Percentiles rank a stretch among this genome's conserved stretches.
These are phyloP conservation scores for Vaccinium macrocarpon DNA, from an alignment of 148 eudicot genomes.

Conservation along the genomic window DNA sequence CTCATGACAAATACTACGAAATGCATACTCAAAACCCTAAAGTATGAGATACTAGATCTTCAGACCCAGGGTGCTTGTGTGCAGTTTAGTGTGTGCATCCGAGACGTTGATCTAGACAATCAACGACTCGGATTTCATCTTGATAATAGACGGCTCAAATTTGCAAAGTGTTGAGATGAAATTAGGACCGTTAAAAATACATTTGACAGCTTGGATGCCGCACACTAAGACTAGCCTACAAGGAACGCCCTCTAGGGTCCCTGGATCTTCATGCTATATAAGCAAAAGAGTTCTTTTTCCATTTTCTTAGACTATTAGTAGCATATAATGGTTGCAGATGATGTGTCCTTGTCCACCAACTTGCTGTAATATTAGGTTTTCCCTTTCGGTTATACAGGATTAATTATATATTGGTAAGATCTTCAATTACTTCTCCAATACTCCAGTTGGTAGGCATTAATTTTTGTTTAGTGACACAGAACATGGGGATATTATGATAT, in stretches of 20 bases:
- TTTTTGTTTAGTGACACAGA: background rate
- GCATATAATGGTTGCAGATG: background rate
- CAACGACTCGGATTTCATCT: no score
- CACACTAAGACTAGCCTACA: no score
- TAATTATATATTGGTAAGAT: background rate
- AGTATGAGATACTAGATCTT: no score
- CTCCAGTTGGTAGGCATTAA: background rate
- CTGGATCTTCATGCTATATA: background rate
- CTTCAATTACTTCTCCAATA: background rate
- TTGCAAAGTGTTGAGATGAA: no score
- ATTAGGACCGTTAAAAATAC: no score
- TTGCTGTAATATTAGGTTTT: background rate
- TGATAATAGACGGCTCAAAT: no score
- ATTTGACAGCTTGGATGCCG: no score
- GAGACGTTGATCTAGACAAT: no score
- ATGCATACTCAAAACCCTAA: no score
- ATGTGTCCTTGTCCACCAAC: background rate
- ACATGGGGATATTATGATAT: background rate
- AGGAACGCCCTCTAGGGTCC: no score
- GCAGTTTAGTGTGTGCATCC: no score
- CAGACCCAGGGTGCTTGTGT: no score
- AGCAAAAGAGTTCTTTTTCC: background rate
- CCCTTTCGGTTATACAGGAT: background rate
- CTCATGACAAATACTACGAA: background rate
- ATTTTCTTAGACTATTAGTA: background rate